Evolutionary conservation across 1,284 basidiomycete genomes (phyloP).

Genomic region (Coniophora puteana): DNA sequence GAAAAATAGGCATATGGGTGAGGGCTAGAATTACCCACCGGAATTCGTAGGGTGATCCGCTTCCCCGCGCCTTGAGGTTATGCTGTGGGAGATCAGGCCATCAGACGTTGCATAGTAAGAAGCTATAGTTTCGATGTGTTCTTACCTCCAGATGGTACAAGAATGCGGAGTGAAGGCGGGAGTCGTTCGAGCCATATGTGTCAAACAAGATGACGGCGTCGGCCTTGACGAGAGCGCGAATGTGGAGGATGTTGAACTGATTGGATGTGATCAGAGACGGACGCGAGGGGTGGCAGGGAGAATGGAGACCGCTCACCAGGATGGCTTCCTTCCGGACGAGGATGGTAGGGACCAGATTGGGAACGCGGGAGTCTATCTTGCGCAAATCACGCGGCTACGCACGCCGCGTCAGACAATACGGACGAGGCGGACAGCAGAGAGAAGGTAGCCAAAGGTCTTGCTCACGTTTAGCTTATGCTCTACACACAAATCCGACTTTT

Average conservation of each 20-base stretch:
- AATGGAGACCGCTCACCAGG: conserved; percentile 51
- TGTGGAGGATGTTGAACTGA: conserved; percentile 90
- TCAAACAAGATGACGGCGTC: conserved; percentile 93
- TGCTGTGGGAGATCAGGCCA: conserved; percentile 46
- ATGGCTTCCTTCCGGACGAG: conserved; percentile 86
- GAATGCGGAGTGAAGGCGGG: conserved; percentile 81
- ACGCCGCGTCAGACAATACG: conserved; percentile 13
- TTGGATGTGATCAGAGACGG: too few relatives aligned
- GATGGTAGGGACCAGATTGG: conserved; percentile 94
- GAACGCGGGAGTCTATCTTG: conserved; percentile 93
- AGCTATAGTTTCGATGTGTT: conserved; percentile 13
- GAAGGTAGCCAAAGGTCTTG: conserved; percentile 6
- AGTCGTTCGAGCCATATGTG: conserved; percentile 82
- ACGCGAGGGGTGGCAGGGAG: conserved; percentile 5
- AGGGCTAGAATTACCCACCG: conserved; percentile 46
- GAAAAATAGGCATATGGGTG: conserved; percentile 5
- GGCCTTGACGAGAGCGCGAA: conserved; percentile 91
- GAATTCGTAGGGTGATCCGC: conserved; percentile 84
- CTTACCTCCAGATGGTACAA: conserved; percentile 84
- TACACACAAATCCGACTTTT: conserved; percentile 82
- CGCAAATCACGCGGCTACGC: conserved; percentile 89
- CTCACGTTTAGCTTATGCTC: conserved; percentile 88
- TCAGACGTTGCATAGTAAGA: conserved; percentile 2
- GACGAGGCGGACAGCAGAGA: neutral
- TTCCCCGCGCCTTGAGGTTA: conserved; percentile 68